Conservation (phyloP, 768 basidiomycete species). For the Mycena vitilis region DNA sequence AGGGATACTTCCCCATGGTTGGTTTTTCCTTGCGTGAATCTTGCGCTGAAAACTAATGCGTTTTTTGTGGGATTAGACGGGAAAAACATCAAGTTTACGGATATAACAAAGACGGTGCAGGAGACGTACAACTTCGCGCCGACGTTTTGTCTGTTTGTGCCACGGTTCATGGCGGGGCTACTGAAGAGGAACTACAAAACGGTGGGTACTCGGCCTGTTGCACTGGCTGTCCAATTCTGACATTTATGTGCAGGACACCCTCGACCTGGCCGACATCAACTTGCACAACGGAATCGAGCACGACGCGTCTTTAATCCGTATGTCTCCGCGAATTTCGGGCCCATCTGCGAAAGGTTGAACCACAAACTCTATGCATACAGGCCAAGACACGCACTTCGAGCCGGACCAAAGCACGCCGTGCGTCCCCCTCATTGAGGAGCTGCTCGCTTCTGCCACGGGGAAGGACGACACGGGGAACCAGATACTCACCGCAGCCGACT, state of each 20-base stretch:
- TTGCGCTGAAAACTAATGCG: not conserved
- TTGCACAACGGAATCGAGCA: conserved; percentile 84
- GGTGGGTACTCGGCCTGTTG: conserved; percentile 31
- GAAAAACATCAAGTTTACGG: conserved; percentile 72
- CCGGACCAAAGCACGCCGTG: conserved; percentile 67
- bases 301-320: conserved; percentile 72
- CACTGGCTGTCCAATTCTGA: too few relatives aligned
- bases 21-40: not conserved
- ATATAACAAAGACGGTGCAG: conserved; percentile 56
- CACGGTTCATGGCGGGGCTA: conserved; percentile 68
- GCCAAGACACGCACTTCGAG: conserved; percentile 57
- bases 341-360: too few relatives aligned
- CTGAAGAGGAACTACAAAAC: conserved; percentile 65
- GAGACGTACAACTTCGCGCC: conserved; percentile 77
- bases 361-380: too few relatives aligned
- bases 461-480: conserved; percentile 59
- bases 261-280: conserved; percentile 75
- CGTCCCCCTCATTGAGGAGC: conserved; percentile 61
- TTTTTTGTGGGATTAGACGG: conserved; percentile 66
- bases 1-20: conserved; percentile 70
- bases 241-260: conserved; percentile 55
- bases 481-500: conserved; percentile 67
- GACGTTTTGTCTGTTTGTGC: conserved; percentile 75
- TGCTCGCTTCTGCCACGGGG: conserved; percentile 70
- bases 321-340: too few relatives aligned